phyloP scores from a whole-genome alignment of 768 basidiomycete species.

The Tulasnella sp. region DNA sequence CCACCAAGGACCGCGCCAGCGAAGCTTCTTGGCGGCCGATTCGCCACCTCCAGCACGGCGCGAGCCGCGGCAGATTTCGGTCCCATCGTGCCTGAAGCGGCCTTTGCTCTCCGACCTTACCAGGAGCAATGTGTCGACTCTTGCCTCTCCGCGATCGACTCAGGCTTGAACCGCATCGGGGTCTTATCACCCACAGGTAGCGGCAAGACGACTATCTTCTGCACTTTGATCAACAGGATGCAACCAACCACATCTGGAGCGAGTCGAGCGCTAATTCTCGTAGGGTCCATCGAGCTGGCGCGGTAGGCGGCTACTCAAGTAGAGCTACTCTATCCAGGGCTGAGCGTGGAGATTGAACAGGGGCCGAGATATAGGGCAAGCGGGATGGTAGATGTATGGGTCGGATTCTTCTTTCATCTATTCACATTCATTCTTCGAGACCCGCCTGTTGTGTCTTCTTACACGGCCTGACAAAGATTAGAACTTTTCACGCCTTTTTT shows the following conservation, averaged over 20 bases:
- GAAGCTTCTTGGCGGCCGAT: too few relatives aligned
- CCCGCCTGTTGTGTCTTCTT: too few relatives aligned
- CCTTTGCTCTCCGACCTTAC: slow-evolving; percentile 57
- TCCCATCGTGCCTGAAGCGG: too few relatives aligned
- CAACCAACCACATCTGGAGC: slow-evolving; percentile 36
- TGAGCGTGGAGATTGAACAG: slow-evolving; percentile 89
- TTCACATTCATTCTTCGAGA: too few relatives aligned
- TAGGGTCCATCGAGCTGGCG: slow-evolving; percentile 84
- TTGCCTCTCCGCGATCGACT: slow-evolving; percentile 56
- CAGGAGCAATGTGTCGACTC: slow-evolving; percentile 71
- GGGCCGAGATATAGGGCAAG: slow-evolving; percentile 64
- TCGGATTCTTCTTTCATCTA: slow-evolving; percentile 12
- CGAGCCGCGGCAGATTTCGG: too few relatives aligned
- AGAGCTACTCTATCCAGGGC: slow-evolving; percentile 48
- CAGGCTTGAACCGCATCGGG: slow-evolving; percentile 64
- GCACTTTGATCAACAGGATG: slow-evolving; percentile 63
- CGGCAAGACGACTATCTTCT: slow-evolving; percentile 86
- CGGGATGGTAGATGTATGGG: slow-evolving; percentile 77
- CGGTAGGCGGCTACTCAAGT: slow-evolving; percentile 74
- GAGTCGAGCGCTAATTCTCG: slow-evolving; percentile 62
- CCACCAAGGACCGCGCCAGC: too few relatives aligned
- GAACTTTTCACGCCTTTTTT: too few relatives aligned
- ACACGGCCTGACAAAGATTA: too few relatives aligned
- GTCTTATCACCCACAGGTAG: slow-evolving; percentile 79
- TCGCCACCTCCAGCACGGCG: too few relatives aligned